These are phyloP conservation scores for Amanita pallidorosea DNA, from an alignment of 768 basidiomycete species.

Conservation along the genomic window DNA sequence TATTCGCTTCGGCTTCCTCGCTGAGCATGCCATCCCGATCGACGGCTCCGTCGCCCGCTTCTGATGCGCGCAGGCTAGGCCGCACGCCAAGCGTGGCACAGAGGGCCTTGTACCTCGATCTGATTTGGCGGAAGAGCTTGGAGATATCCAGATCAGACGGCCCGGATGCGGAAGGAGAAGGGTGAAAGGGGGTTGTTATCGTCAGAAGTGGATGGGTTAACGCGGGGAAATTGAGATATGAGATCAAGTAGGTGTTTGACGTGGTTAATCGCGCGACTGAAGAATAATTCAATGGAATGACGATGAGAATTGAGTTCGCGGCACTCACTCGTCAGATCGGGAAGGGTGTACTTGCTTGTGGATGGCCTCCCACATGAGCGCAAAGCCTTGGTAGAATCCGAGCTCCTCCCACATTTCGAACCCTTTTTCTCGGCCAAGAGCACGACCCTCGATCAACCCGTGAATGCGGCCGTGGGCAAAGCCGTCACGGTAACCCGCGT, in stretches of 20 bases:
- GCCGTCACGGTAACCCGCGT: conserved; percentile 67
- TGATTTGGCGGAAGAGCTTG: conserved; percentile 71
- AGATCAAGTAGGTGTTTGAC: conserved; percentile 60
- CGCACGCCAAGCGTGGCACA: conserved; percentile 73
- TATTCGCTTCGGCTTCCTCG: not conserved
- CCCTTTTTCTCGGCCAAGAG: conserved; percentile 80
- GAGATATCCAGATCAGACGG: conserved; percentile 60
- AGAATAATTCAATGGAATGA: not conserved
- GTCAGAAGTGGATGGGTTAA: conserved; percentile 49
- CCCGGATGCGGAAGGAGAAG: not conserved
- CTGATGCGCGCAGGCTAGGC: conserved; percentile 24
- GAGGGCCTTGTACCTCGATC: conserved; percentile 78
- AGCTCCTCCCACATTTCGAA: conserved; percentile 98
- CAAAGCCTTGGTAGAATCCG: conserved; percentile 86
- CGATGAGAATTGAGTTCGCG: not conserved
- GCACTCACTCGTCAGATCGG: conserved; percentile 38
- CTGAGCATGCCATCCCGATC: not conserved
- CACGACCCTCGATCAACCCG: conserved; percentile 84
- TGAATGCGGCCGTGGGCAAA: conserved; percentile 80
- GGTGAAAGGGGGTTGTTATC: conserved; percentile 12
- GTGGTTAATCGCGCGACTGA: conserved; percentile 51
- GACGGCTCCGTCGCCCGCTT: not conserved
- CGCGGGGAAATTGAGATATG: conserved; percentile 63
- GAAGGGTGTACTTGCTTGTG: conserved; percentile 22
- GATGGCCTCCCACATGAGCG: conserved; percentile 55